Base-by-base conservation (phyloP, 805 yeast genomes). In the Blastobotrys chiropterorum region DNA sequence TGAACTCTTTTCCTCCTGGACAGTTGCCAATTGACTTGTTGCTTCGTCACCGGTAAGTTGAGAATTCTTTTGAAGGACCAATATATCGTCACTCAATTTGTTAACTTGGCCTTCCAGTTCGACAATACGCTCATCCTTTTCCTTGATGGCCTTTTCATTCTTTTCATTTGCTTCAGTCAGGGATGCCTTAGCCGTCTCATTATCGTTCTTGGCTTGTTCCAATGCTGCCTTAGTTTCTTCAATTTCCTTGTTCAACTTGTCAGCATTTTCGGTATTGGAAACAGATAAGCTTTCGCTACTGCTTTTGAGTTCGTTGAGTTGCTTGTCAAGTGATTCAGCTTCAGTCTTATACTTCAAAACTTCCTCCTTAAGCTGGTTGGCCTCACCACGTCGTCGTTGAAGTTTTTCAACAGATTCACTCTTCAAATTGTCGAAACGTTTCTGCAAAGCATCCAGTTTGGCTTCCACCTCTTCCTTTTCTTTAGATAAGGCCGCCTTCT, bases 91-190 rank as follows among this genome's bases (percentile, higher is more conserved):
- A 19, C 59, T 57, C 1, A 59, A 50, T 46, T 55, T 58, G 22
- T 63, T 61, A 49, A 54, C 56, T 47, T 67, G 67, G 16, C 49
- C 59, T 19, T 69, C 70, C 39, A 65, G 66, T n/a, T 66, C 64
- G 38, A 60, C 61, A 19, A 59, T 58, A n/a, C 64, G 58, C 43
- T 50, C 60, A 49, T 58, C 58, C 46, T 59, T 64, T 4, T 46
- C 53, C 13, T 47, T 56, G 39, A 22, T 8, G 16, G 16, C 17
- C 14, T 39, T 26, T 6, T 41, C 22, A 11, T 15, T n/a, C 17
- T 19, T 20, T 20, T 42, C 34, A 6, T 7, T 19, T 5, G 50
- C 38, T 30, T 39, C 50, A 13, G 17, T 13, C 22, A 17, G 38
- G 17, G 15, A 31, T 8, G 19, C 38, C 40, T 21, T 13, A 46